Evolutionary conservation across 2,329 filamentous ascomycete species (phyloP), one percentile per base, ranked within the genome.

Genomic region (Truncatella angustata): DNA sequence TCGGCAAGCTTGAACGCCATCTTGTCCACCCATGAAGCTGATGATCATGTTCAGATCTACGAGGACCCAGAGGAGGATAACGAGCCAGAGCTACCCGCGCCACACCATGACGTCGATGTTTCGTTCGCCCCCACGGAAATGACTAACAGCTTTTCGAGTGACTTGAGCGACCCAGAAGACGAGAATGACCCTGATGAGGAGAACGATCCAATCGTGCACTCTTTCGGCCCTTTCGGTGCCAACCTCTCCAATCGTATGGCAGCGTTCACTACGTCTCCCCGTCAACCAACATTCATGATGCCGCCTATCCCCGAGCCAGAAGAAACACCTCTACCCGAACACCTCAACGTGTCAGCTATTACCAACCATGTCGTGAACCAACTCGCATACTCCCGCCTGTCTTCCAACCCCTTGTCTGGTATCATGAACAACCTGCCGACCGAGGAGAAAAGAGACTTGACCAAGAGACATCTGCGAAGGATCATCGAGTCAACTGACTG

Each of bases 301-400:
- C 64, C 63, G 5, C 52, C 52, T 34, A 50, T 59, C 18, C 62
- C 62, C 5, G 63, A 66, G 35, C 56, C 63, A 10, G 65, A 68
- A 48, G 62, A 66, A 51, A n/a, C 35, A 14, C 60, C 61, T 5
- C 47, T 64, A 28, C 62, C 58, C 26, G 60, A 57, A 59, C 57
- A 64, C 26, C 65, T 75, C 37, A 58, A 76, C 53, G 66, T 72
- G 63, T 63, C 62, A 62, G 71, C 74, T 72, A 71, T 94, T 58
- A 81, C 81, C 62, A 96, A 97, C 70, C 94, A 99, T 66, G 85
- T 96, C 56, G 82, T 94, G 67, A 97, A 97, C 71, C 94, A 99
- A 72, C 82, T 99, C 26, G 94, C 94, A 28, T 99, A 90, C 70
- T 97, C 94, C 2, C 89, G 93, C 24, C 79, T 97, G 5, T 92